phyloP scores from a whole-genome alignment of 1,284 basidiomycete species.

The Apiotrichum montevideense region DNA sequence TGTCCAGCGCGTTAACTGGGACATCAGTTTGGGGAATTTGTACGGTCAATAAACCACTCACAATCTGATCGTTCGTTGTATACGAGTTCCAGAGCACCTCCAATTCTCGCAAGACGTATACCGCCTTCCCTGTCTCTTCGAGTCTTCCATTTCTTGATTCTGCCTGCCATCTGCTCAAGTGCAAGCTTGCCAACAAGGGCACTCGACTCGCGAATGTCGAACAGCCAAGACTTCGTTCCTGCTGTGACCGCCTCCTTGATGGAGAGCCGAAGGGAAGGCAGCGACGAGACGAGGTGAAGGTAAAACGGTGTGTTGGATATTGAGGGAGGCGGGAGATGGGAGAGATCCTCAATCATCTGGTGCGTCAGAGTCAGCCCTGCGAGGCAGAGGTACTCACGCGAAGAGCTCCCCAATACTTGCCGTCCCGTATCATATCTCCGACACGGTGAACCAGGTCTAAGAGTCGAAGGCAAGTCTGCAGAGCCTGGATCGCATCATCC shows the following conservation, averaged over 20 bases:
- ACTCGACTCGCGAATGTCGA: conserved; percentile 86
- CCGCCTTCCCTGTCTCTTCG: conserved; percentile 60
- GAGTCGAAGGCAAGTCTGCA: conserved; percentile 86
- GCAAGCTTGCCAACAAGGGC: conserved; percentile 81
- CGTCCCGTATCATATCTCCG: conserved; percentile 82
- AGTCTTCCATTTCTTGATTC: conserved; percentile 76
- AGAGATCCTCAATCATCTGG: conserved; percentile 70
- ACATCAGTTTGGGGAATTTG: neutral
- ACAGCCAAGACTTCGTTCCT: conserved; percentile 93
- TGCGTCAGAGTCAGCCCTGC: conserved; percentile 17
- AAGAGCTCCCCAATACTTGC: conserved; percentile 93
- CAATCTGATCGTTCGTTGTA: conserved; percentile 93
- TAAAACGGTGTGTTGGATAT: conserved; percentile 91
- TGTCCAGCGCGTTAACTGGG: conserved; percentile 82
- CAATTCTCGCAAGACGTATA: conserved; percentile 69
- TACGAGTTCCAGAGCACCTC: conserved; percentile 88
- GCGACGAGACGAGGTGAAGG: conserved; percentile 79
- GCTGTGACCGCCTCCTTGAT: conserved; percentile 91
- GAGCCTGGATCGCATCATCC: conserved; percentile 89
- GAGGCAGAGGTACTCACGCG: conserved; percentile 59
- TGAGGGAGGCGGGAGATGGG: conserved; percentile 80
- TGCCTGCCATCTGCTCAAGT: conserved; percentile 79
- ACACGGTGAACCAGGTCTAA: conserved; percentile 93
- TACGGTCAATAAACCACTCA: conserved; percentile 48
- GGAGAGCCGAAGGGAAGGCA: conserved; percentile 80